Evolutionary conservation across 2,329 filamentous ascomycete species (phyloP).

Genomic region (Botrytis cinerea): DNA sequence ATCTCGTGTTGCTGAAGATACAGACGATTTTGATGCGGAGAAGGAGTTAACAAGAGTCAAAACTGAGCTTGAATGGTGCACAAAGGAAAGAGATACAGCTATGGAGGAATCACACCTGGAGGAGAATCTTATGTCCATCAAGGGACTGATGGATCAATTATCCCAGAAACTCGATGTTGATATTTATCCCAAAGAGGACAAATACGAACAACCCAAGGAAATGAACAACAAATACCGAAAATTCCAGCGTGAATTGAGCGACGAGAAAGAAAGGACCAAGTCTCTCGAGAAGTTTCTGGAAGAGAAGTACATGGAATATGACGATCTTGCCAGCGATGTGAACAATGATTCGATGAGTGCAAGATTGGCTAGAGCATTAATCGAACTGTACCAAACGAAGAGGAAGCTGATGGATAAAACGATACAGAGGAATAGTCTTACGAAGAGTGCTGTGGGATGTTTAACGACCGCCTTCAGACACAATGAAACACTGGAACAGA

Average conservation of each 20-base stretch:
- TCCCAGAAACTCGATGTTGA: not conserved
- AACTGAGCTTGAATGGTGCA: not conserved
- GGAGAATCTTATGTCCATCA: not conserved
- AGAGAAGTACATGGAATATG: conserved; percentile 10
- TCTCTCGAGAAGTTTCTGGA: conserved; percentile 7
- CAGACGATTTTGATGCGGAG: not conserved
- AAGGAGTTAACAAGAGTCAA: conserved; percentile 3
- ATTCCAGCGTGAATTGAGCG: conserved; percentile 4
- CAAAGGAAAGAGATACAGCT: not conserved
- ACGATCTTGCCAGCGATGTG: not conserved
- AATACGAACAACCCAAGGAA: not conserved
- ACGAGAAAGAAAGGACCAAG: conserved; percentile 17
- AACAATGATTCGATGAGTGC: not conserved
- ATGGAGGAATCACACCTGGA: conserved; percentile 7
- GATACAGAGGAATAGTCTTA: conserved; percentile 14
- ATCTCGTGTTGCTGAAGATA: not conserved
- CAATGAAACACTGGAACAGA: not conserved
- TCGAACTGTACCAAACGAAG: conserved; percentile 1
- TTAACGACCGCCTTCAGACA: not conserved
- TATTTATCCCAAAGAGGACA: not conserved
- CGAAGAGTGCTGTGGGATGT: not conserved
- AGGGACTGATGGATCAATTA: not conserved
- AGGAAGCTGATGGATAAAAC: conserved; percentile 11
- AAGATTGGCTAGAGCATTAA: conserved; percentile 6
- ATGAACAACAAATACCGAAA: not conserved